Conservation (phyloP, 371 early-diverging fungal species). For the Nematocida minor region DNA sequence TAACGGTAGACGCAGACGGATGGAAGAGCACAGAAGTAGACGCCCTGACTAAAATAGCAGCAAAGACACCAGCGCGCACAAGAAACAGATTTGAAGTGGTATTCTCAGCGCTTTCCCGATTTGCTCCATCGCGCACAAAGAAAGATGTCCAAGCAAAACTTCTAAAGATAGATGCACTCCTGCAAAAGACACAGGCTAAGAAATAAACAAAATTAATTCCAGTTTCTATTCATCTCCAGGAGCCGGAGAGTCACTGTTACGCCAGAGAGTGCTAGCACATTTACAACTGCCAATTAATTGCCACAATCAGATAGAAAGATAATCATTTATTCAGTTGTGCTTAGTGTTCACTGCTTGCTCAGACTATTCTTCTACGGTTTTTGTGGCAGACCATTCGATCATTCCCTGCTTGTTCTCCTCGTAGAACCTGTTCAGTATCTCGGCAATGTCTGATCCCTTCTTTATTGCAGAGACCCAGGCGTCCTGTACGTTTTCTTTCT, state of each 20-base stretch:
- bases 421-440: slow-evolving; percentile 2
- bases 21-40: slow-evolving; percentile 52
- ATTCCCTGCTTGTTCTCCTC: not conserved
- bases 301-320: too few species aligned
- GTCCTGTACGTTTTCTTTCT: slow-evolving; percentile 15
- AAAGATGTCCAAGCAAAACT: slow-evolving; percentile 24
- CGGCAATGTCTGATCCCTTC: slow-evolving; percentile 31
- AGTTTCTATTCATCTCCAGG: too few species aligned
- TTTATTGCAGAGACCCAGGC: slow-evolving; percentile 35
- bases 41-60: slow-evolving; percentile 40
- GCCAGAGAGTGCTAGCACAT: too few species aligned
- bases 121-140: not conserved
- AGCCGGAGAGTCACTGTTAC: too few species aligned
- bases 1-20: slow-evolving; percentile 45
- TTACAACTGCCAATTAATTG: too few species aligned
- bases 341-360: too few species aligned
- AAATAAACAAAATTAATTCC: too few species aligned
- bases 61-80: slow-evolving; percentile 20
- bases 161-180: slow-evolving; percentile 1
- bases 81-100: slow-evolving; percentile 56
- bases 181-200: not conserved
- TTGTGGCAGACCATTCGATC: slow-evolving; percentile 26
- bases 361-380: not conserved
- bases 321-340: too few species aligned
- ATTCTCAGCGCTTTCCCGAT: slow-evolving; percentile 20